Conservation (phyloP, 2,329 filamentous ascomycete genomes). For the Fusarium devonianum region DNA sequence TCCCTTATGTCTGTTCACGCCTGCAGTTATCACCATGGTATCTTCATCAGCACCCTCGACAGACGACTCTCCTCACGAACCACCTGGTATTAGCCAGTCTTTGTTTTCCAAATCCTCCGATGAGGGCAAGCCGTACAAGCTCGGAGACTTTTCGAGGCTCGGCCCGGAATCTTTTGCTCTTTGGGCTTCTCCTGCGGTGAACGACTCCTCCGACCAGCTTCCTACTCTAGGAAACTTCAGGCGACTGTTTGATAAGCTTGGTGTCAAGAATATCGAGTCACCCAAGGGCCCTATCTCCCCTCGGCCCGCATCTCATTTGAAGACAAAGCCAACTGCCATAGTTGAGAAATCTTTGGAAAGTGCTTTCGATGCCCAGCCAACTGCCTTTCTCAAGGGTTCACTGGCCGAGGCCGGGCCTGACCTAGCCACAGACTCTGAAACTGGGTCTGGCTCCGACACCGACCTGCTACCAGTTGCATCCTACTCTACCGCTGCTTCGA, state of each 20-base stretch:
- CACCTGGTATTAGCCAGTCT: slow-evolving; percentile 20
- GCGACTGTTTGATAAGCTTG: slow-evolving; percentile 26
- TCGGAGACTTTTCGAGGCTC: slow-evolving; percentile 26
- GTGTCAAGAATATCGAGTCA: slow-evolving; percentile 9
- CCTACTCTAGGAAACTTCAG: slow-evolving; percentile 28
- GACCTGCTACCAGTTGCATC: slow-evolving; percentile 27
- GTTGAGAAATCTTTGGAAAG: slow-evolving; percentile 7
- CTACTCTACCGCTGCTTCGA: slow-evolving; percentile 38
- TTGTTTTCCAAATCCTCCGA: not conserved
- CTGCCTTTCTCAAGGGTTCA: not conserved
- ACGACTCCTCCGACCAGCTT: not conserved
- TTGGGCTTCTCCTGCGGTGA: slow-evolving; percentile 15
- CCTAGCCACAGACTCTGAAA: slow-evolving; percentile 21
- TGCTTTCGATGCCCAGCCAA: not conserved
- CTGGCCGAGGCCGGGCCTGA: not conserved
- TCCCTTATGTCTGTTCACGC: slow-evolving; percentile 15
- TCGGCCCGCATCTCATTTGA: not conserved
- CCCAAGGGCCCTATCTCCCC: not conserved
- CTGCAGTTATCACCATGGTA: slow-evolving; percentile 20
- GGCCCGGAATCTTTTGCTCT: slow-evolving; percentile 5
- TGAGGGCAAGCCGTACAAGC: slow-evolving; percentile 10
- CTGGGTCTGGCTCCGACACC: slow-evolving; percentile 30
- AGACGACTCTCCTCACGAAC: slow-evolving; percentile 27
- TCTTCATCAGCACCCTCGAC: slow-evolving; percentile 13
- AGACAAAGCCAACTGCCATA: slow-evolving; percentile 17